Conservation (phyloP, 257 asterid genomes). For the Rubia yunnanensis region DNA sequence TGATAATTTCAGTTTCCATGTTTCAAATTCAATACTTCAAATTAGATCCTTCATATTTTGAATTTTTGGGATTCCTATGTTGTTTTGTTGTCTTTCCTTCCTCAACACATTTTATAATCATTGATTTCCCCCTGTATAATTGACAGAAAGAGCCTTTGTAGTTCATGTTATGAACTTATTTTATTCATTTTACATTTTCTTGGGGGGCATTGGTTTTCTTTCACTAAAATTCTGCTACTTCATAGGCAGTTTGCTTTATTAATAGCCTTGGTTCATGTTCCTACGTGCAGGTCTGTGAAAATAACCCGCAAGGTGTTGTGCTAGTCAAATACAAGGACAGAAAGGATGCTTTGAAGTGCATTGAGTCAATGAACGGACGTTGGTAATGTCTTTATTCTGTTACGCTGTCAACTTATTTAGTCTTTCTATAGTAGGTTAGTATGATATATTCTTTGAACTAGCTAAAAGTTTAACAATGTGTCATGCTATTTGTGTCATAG, state of each 20-base stretch:
- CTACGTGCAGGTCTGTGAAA: slow-evolving; percentile 70
- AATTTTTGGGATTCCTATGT: not conserved
- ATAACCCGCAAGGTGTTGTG: slow-evolving; percentile 84
- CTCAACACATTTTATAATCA: not conserved
- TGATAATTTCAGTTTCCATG: not conserved
- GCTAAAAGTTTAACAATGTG: not conserved
- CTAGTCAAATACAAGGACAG: slow-evolving; percentile 72
- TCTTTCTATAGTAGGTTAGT: not conserved
- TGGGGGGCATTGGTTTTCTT: not conserved
- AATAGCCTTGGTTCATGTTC: slow-evolving; percentile 9
- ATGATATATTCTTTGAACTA: not conserved
- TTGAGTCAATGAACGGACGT: slow-evolving; percentile 85
- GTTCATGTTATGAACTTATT: not conserved
- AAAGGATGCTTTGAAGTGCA: slow-evolving; percentile 77
- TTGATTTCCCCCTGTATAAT: not conserved
- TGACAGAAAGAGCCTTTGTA: not conserved
- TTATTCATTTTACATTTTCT: not conserved
- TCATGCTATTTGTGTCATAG: not conserved
- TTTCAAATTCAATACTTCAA: not conserved
- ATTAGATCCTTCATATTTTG: not conserved
- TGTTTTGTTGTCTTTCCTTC: not conserved
- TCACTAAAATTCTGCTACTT: not conserved
- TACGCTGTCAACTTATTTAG: not conserved
- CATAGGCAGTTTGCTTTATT: not conserved
- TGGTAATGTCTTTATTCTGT: slow-evolving; percentile 42